Conservation (phyloP, 2,329 filamentous ascomycete genomes). For the Claviceps spartinae region DNA sequence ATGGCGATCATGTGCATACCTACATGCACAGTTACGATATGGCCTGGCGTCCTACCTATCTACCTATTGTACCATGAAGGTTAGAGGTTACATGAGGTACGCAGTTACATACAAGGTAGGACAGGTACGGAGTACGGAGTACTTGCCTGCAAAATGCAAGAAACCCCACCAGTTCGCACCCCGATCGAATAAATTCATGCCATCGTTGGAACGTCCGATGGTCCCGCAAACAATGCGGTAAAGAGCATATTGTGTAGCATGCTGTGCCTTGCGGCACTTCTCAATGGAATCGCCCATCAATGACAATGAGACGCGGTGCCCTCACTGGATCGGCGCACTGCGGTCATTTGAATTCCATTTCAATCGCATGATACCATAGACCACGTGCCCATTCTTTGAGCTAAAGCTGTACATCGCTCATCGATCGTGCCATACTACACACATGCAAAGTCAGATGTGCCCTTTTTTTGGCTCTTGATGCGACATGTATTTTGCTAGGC, state of each 20-base stretch:
- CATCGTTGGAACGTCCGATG: background rate
- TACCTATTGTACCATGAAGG: too few relatives aligned
- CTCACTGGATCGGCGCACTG: too few relatives aligned
- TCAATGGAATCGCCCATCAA: background rate
- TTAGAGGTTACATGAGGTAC: too few relatives aligned
- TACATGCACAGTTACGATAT: too few relatives aligned
- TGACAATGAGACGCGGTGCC: background rate
- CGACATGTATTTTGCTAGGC: background rate
- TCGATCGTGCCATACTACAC: background rate
- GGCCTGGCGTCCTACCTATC: too few relatives aligned
- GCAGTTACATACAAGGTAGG: too few relatives aligned
- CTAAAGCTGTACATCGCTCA: background rate
- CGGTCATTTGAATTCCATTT: background rate
- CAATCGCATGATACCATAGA: background rate
- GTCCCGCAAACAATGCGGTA: background rate
- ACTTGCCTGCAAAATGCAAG: background rate
- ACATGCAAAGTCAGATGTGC: background rate
- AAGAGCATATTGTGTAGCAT: background rate
- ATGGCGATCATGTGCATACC: too few relatives aligned
- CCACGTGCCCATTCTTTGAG: background rate
- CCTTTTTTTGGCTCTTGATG: background rate
- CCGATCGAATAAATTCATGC: background rate
- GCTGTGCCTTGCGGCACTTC: background rate
- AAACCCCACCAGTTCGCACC: background rate
- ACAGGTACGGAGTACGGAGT: too few relatives aligned